A percentile compares a stretch with the other conserved stretches of the same genome.
These are phyloP conservation scores for Flaveria brownii DNA, from an alignment of 129 eudicot species.

Conservation along the genomic window DNA sequence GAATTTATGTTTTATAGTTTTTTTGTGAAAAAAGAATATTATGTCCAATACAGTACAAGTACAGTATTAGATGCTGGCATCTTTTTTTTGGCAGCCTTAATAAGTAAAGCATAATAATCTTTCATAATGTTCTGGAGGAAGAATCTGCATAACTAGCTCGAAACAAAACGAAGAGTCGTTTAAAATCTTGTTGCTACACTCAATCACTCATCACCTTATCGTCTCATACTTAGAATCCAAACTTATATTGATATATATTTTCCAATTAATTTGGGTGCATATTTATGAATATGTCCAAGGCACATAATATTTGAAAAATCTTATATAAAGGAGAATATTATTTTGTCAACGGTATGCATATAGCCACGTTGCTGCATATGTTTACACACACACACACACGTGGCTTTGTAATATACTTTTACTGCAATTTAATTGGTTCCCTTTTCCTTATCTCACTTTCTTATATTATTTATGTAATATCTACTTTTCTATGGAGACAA, in stretches of 20 bases:
- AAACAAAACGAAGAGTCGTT: constrained; percentile 37
- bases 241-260: constrained; percentile 9
- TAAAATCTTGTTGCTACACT: constrained; percentile 19
- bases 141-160: constrained; percentile 39
- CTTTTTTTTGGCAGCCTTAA: constrained; percentile 34
- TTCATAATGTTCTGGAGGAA: constrained; percentile 3
- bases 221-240: constrained; percentile 19
- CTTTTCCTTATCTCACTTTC: constrained; percentile 28
- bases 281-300: not conserved
- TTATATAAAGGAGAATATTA: constrained; percentile 8
- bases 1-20: not conserved
- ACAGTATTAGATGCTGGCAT: constrained; percentile 32
- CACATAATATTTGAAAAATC: not conserved
- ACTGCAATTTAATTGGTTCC: constrained; percentile 24
- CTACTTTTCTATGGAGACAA: constrained; percentile 24
- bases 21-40: constrained; percentile 23
- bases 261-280: constrained; percentile 20
- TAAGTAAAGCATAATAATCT: constrained; percentile 36
- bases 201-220: not conserved
- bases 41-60: constrained; percentile 23
- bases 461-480: constrained; percentile 14
- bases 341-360: not conserved
- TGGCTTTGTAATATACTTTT: constrained; percentile 16
- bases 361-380: constrained; percentile 4
- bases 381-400: not conserved